phyloP scores from a whole-genome alignment of 164 flowering plant genomes.

The Cinnamomum chago region DNA sequence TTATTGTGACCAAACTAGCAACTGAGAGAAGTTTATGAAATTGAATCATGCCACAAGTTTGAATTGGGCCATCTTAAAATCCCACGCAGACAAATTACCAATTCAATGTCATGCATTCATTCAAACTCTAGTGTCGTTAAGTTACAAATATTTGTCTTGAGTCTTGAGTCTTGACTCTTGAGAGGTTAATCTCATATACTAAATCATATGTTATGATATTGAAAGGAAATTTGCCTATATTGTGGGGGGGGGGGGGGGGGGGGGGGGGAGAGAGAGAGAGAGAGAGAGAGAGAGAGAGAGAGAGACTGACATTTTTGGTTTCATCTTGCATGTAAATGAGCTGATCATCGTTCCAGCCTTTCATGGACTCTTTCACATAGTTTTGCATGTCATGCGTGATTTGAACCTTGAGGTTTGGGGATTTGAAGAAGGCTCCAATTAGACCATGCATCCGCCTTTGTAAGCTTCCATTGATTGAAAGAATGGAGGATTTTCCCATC shows the following conservation, averaged over 20 bases:
- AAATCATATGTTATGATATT: too few relatives aligned
- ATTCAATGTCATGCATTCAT: background rate
- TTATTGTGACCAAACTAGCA: background rate
- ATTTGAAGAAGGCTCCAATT: slow-evolving; percentile 79
- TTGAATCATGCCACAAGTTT: background rate
- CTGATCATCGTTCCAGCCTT: slow-evolving; percentile 50
- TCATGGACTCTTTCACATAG: slow-evolving; percentile 57
- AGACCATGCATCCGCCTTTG: slow-evolving; percentile 88
- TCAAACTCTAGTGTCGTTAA: background rate
- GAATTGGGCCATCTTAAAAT: background rate
- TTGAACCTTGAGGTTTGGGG: slow-evolving; percentile 66
- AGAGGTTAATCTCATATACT: too few relatives aligned
- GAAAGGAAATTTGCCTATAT: too few relatives aligned
- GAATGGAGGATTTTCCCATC: slow-evolving; percentile 88
- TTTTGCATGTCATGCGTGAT: slow-evolving; percentile 71
- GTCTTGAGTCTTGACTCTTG: background rate
- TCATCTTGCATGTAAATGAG: slow-evolving; percentile 76
- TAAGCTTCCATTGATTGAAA: slow-evolving; percentile 72
- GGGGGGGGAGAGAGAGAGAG: slow-evolving; percentile 13
- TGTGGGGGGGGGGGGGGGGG: slow-evolving; percentile 7
- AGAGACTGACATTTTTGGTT: slow-evolving; percentile 59
- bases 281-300: slow-evolving; percentile 31
- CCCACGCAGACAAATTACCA: background rate
- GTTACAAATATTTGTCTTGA: background rate
- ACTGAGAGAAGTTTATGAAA: background rate